A percentile compares a stretch with the other conserved stretches of the same genome.
phyloP scores from a whole-genome alignment of 2,329 filamentous ascomycete genomes.

The Anthostomella pinea region DNA sequence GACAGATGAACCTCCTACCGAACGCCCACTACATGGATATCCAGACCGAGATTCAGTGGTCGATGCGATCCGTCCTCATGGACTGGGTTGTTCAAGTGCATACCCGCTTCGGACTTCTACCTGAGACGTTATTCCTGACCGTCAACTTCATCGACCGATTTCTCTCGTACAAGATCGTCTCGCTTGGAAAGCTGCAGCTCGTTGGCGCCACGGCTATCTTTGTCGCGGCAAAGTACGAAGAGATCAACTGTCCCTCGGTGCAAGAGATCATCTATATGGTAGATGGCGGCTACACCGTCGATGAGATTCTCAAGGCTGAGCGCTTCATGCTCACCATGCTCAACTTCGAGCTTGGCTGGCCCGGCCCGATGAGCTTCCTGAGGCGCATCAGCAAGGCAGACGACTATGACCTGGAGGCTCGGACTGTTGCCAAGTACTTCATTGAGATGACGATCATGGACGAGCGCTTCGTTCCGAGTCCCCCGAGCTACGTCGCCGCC shows the following conservation, averaged over 20 bases:
- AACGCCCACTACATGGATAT: slow-evolving; percentile 95
- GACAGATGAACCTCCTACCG: slow-evolving; percentile 73
- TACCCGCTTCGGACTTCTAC: slow-evolving; percentile 82
- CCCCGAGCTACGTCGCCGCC: slow-evolving; percentile 86
- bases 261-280: slow-evolving; percentile 99
- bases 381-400: slow-evolving; percentile 97
- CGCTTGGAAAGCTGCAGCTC: slow-evolving; percentile 89
- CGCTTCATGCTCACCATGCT: slow-evolving; percentile 98
- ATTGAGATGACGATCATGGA: slow-evolving; percentile 97
- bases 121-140: slow-evolving; percentile 90
- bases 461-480: slow-evolving; percentile 89
- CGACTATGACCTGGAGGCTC: slow-evolving; percentile 92
- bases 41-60: slow-evolving; percentile 98
- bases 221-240: slow-evolving; percentile 95
- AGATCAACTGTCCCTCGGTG: slow-evolving; percentile 95
- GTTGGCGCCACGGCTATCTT: slow-evolving; percentile 95
- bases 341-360: slow-evolving; percentile 92
- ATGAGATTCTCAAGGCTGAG: slow-evolving; percentile 96
- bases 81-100: slow-evolving; percentile 98
- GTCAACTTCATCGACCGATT: slow-evolving; percentile 99
- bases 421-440: slow-evolving; percentile 96
- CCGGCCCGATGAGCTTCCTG: slow-evolving; percentile 98
- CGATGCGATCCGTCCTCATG: slow-evolving; percentile 95
- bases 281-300: slow-evolving; percentile 80
- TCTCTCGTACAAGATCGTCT: slow-evolving; percentile 90